phyloP scores from a whole-genome alignment of 345 rosid genomes.

The Chamaenerion angustifolium region DNA sequence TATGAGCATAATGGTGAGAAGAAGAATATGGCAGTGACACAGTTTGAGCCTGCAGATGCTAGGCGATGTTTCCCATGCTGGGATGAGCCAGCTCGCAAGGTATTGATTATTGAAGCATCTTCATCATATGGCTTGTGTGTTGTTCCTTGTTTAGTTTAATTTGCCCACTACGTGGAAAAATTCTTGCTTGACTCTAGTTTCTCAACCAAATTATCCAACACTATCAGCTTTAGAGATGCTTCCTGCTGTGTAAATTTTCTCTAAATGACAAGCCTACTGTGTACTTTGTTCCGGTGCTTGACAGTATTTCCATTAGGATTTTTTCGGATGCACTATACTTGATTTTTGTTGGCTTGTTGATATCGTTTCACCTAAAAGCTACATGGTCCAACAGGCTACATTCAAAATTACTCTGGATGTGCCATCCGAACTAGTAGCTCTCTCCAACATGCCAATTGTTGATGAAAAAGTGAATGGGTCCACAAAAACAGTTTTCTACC shows the following conservation, averaged over 20 bases:
- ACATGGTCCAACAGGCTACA: conserved; percentile 46
- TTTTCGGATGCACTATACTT: too few relatives aligned
- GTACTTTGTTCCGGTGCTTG: too few relatives aligned
- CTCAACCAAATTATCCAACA: background rate
- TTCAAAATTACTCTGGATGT: conserved; percentile 84
- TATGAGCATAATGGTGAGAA: conserved; percentile 74
- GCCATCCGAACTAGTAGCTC: conserved; percentile 71
- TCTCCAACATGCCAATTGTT: conserved; percentile 74
- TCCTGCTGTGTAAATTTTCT: too few relatives aligned
- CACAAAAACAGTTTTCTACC: conserved; percentile 50
- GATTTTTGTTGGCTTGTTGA: too few relatives aligned
- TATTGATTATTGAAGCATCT: conserved; percentile 16
- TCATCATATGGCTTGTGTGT: background rate
- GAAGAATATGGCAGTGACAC: conserved; percentile 97
- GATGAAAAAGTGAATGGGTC: conserved; percentile 64
- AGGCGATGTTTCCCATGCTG: conserved; percentile 93
- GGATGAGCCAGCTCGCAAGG: conserved; percentile 99
- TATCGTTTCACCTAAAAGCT: background rate
- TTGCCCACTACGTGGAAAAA: background rate
- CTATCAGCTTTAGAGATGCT: background rate
- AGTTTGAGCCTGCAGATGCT: conserved; percentile 95
- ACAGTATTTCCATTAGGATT: too few relatives aligned
- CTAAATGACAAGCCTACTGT: too few relatives aligned
- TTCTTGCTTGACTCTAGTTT: conserved; percentile 2
- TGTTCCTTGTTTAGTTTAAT: background rate